Evolutionary conservation across 2,329 filamentous ascomycete species (phyloP), one percentile per base, ranked within the genome.

Genomic region (Microsporum audouinii): DNA sequence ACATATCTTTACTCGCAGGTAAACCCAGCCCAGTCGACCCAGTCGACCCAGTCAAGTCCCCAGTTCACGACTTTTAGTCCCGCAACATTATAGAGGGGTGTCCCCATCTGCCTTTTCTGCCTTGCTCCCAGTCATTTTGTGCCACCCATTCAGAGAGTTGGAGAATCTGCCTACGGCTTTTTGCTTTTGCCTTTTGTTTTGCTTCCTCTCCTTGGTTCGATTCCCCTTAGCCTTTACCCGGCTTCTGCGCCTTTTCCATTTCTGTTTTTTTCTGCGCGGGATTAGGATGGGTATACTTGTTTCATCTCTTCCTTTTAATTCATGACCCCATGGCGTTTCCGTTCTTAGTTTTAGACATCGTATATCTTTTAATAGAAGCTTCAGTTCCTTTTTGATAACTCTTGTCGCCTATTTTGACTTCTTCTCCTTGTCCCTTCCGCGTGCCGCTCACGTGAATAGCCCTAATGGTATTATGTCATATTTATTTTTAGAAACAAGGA

Each of bases 161-260:
- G 29, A 36, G 17, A 55, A 55, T 55, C 3, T 55, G 51, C n/a
- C 31, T 55, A 36, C 31, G 17, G 10, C 31, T 12, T 33, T 53
- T 34, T 34, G 27, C n/a, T 14, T 34, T 7, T 17, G 39, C 39
- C 17, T 23, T 43, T n/a, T 43, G n/a, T 6, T n/a, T 23, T n/a
- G 39, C 39, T n/a, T 17, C 31, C n/a, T 55, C 17, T 14, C 49
- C 31, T 55, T 55, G 51, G 51, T 34, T 55, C 31, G 51, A 55
- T 55, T 36, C 51, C 51, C 51, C 33, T 55, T 55, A 17, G 51
- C 51, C 51, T 55, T 55, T 55, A 12, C 36, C 39, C 39, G 39
- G 39, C n/a, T 36, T 3, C 27, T 51, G 45, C 45, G 10, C 27
- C 27, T 33, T 51, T 51, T 53, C n/a, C 33, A 31, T 36, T n/a